Base-by-base conservation (phyloP, 768 basidiomycete species). In the Trametes cinnabarina region DNA sequence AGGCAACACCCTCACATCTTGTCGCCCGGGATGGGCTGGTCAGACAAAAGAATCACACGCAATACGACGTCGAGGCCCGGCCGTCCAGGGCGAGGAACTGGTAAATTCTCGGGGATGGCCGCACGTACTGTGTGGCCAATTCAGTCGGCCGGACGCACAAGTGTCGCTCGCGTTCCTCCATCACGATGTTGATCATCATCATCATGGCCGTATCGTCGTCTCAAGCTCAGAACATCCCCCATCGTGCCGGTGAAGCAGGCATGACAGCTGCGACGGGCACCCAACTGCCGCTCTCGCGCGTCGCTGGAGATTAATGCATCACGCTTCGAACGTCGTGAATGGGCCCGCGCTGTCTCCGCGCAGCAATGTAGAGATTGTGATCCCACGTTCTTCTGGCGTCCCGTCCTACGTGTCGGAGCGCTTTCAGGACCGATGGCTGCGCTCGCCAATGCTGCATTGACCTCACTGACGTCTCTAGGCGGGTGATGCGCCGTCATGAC, bases 1-100 rank as follows among this genome's bases (percentile, higher is more conserved):
- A 41, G 44, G 46, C 54, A 37, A 55, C 44, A 55, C 34, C 35
- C 25, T 19, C 30, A 40, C 54, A 55, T 55, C 44, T 30, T n/a
- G 25, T 23, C 53, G 25, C 52, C 34, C 14, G 4, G 15, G 15
- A 22, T 5, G 7, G 30, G 12, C 30, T 12, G n/a, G 22, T 17
- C 34, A 19, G 22, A 12, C 23, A 14, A 8, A 39, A 15, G 11
- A n/a, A 15, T 39, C 37, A 39, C 14, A n/a, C 30, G 12, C 37
- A 15, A 5, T 15, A 7, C 34, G 34, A 34, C 37, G 17, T 15
- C 37, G 37, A n/a, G 37, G 37, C 37, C n/a, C 5, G 15, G 43
- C 12, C 43, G 10, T 46, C 25, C 43, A 46, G 43, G 43, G 43
- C 43, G 26, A 46, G 23, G 43, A 10, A 3, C 43, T 26, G 19